Conservation (phyloP, 192 early-diverging fungal genomes). For the Coemansia sp. region DNA sequence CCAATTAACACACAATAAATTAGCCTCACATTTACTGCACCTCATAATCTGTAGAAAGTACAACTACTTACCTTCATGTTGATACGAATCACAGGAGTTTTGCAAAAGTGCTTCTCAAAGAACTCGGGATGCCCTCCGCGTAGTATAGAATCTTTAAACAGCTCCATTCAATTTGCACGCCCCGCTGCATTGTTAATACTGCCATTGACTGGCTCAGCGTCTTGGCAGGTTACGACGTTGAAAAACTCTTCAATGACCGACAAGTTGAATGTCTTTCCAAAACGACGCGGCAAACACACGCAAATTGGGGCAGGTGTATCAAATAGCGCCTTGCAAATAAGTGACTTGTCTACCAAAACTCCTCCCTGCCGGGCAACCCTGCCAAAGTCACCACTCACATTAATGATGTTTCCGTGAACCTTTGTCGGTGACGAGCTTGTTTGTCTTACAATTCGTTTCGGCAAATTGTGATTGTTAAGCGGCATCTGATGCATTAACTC, state of each 20-base stretch:
- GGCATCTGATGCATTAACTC: neutral
- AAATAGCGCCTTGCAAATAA: conserved; percentile 13
- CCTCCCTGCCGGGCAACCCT: conserved; percentile 1
- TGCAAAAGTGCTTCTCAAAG: conserved; percentile 9
- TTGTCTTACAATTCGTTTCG: neutral
- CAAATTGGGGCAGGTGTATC: neutral
- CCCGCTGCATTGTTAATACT: neutral
- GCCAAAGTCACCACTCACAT: conserved; percentile 10
- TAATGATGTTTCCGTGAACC: conserved; percentile 4
- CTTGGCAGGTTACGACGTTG: conserved; percentile 6
- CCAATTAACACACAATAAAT: neutral
- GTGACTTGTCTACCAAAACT: conserved; percentile 11
- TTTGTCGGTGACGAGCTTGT: conserved; percentile 1
- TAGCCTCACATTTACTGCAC: too few species aligned
- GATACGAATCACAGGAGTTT: conserved; percentile 14
- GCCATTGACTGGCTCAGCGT: neutral
- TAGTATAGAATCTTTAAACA: conserved; percentile 5
- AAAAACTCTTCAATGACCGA: conserved; percentile 26
- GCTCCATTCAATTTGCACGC: neutral
- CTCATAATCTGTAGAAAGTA: neutral
- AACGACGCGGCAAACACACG: conserved; percentile 19
- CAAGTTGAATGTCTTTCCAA: conserved; percentile 23
- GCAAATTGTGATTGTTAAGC: neutral
- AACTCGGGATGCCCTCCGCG: neutral
- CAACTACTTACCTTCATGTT: conserved; percentile 14